Base-by-base conservation (phyloP, 805 yeast genomes). In the Tetrapisispora arboricola region DNA sequence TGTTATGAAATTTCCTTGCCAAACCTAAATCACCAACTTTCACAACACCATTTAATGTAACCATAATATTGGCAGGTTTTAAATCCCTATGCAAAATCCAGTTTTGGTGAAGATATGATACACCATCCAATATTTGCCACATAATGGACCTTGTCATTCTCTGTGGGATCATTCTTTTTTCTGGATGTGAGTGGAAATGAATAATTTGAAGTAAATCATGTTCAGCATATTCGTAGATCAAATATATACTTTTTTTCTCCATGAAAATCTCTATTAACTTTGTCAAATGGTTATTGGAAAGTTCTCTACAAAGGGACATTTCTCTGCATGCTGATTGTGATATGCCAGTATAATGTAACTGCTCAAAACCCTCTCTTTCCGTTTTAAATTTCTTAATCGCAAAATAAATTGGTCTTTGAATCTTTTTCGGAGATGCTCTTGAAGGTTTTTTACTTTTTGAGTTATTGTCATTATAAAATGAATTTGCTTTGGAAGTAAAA, bases 11-110 rank as follows among this genome's bases (percentile, higher is more conserved):
- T 52, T 83, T 76, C 44, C 97, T 70, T 0, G 96, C 96, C 27
- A 88, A 67, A 1, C 97, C 97, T 50, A 88, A 70, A 64, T 90
- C 98, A 18, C 97, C 98, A 45, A 90, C 88, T 60, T 92, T 92
- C 16, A 90, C 92, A n/a, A 78, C 76, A 0, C 98, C 98, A 44
- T 74, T 76, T 8, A 79, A 72, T 0, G 95, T 78, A 0, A 90
- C 95, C 97, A 90, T 92, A 49, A 92, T 90, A 63, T 90, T 90
- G 2, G 98, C 98, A 1, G 99, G 99, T 55, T 92, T 92, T 48
- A 92, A 70, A 63, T 92, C 99, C 46, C 99, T 71, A 62, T 92
- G 99, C 38, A 92, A 67, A 2, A 92, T 79, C 97, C 98, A 92
- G 61, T 92, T 90, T 60, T 87, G 90, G 61, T 92, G 99, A 32